Evolutionary conservation across 1,284 basidiomycete genomes (phyloP).

Genomic region (Ustilago sp.): DNA sequence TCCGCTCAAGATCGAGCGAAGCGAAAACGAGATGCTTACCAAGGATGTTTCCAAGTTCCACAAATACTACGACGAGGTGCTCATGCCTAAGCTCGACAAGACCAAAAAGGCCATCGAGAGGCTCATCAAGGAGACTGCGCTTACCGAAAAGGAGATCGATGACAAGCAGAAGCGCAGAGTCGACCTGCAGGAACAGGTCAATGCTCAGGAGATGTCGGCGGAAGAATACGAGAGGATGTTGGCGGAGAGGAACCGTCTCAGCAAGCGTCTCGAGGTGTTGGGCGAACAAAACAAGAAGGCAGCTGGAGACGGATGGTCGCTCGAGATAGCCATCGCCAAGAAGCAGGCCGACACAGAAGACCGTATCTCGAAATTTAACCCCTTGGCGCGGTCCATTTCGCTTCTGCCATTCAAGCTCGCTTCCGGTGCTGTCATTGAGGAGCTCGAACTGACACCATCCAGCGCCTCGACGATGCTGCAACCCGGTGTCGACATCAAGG

Average conservation of each 20-base stretch:
- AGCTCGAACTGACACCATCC: conserved; percentile 53
- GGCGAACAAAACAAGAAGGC: conserved; percentile 54
- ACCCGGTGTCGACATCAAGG: conserved; percentile 56
- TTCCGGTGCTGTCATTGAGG: conserved; percentile 45
- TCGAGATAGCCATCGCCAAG: conserved; percentile 62
- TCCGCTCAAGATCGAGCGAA: conserved; percentile 59
- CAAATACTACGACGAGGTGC: conserved; percentile 63
- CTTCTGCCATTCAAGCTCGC: conserved; percentile 55
- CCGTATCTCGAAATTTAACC: conserved; percentile 56
- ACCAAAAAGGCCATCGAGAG: conserved; percentile 57
- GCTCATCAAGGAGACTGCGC: conserved; percentile 48
- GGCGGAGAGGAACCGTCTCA: conserved; percentile 56
- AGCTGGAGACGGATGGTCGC: conserved; percentile 54
- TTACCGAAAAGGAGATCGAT: conserved; percentile 54
- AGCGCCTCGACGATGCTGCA: conserved; percentile 58
- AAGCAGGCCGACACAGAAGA: conserved; percentile 63
- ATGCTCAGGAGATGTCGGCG: conserved; percentile 63
- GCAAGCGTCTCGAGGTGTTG: conserved; percentile 54
- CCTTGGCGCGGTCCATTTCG: conserved; percentile 50
- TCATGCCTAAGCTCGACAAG: conserved; percentile 65
- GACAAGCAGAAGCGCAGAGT: conserved; percentile 52
- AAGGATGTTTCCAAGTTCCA: conserved; percentile 65
- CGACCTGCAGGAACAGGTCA: conserved; percentile 57
- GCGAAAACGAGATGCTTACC: conserved; percentile 58
- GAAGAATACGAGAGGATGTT: conserved; percentile 65